phyloP scores from a whole-genome alignment of 345 rosid genomes.

The Eucalyptus sideroxylon region DNA sequence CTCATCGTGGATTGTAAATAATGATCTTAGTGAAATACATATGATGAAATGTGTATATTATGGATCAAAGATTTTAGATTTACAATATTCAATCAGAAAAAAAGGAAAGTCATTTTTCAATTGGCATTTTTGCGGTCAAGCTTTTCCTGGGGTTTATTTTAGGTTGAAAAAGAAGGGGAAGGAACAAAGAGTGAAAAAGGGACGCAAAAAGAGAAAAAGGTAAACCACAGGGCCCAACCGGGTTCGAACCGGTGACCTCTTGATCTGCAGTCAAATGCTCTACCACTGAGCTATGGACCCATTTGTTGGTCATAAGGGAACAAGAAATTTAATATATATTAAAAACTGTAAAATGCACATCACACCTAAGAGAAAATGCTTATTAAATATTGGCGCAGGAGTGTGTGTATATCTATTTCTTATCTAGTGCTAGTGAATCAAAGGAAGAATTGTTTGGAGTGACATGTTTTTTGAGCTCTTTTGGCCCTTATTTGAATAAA shows the following conservation, averaged over 20 bases:
- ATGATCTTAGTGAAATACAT: neutral
- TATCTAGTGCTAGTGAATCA: neutral
- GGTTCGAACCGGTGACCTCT: constrained; percentile 47
- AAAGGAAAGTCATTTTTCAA: no score
- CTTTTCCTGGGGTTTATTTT: neutral
- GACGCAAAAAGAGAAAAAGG: neutral
- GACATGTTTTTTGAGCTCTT: neutral
- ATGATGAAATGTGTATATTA: neutral
- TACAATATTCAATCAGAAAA: neutral
- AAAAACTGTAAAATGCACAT: no score
- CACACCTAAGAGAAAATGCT: neutral
- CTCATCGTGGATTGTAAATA: neutral
- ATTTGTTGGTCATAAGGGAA: rapidly evolving
- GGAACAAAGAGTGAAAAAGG: neutral
- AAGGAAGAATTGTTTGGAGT: neutral
- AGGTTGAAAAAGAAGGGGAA: no score
- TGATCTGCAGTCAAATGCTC: constrained; percentile 84
- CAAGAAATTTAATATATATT: no score
- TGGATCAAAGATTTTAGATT: neutral
- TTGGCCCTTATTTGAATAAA: neutral
- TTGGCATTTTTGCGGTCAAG: no score
- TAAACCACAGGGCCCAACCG: constrained; percentile 13
- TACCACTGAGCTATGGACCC: constrained; percentile 86
- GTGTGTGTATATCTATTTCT: neutral
- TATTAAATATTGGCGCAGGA: neutral